Percentiles rank a stretch among this genome's conserved stretches.
These are phyloP conservation scores for Pichia exigua DNA, from an alignment of 805 yeast genomes.

Conservation along the genomic window DNA sequence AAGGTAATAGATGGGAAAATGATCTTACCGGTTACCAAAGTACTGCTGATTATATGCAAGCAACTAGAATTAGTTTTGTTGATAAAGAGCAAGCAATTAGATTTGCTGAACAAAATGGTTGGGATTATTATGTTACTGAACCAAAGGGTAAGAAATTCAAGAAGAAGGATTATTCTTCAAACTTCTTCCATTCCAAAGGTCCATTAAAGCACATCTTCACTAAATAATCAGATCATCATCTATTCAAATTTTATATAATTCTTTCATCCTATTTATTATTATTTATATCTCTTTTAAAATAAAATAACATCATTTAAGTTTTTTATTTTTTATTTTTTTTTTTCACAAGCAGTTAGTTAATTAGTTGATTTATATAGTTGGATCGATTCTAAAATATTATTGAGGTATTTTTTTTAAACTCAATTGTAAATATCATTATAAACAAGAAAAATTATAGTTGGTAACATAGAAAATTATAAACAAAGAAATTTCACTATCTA, in stretches of 20 bases:
- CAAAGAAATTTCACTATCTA: background rate
- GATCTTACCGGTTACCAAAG: slow-evolving; percentile 82
- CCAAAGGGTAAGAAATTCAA: slow-evolving; percentile 69
- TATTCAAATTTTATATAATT: background rate
- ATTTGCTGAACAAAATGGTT: slow-evolving; percentile 79
- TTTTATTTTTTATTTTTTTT: background rate
- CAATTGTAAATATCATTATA: background rate
- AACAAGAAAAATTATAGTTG: background rate
- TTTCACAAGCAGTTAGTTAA: background rate
- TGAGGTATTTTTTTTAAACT: background rate
- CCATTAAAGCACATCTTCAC: slow-evolving; percentile 78
- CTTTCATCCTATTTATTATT: background rate
- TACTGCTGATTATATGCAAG: slow-evolving; percentile 75
- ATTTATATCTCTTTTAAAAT: background rate
- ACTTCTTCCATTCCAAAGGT: slow-evolving; percentile 61
- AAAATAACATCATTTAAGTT: background rate
- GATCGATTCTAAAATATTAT: background rate
- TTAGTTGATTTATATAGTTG: background rate
- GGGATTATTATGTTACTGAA: slow-evolving; percentile 77
- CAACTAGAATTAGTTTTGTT: slow-evolving; percentile 65
- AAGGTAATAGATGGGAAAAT: slow-evolving; percentile 83
- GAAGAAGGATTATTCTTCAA: slow-evolving; percentile 65
- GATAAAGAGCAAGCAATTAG: slow-evolving; percentile 61
- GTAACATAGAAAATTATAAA: background rate
- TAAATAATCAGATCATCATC: slow-evolving; percentile 34